Evolutionary conservation across 306 rosid genomes (phyloP).

Genomic region (Astragalus glycyphyllos): DNA sequence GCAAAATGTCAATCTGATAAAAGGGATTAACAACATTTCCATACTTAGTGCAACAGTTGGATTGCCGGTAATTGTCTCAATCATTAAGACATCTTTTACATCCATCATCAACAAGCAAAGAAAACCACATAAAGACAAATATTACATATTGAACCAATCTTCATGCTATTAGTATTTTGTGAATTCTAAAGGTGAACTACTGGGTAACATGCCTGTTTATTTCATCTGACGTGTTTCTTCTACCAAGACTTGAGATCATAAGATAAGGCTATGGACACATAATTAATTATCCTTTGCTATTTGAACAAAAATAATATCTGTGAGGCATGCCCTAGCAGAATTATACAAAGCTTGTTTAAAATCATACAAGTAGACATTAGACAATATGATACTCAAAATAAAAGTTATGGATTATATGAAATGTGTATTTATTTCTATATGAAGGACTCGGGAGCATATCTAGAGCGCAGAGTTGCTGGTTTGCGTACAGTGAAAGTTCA

Average conservation of each 20-base stretch:
- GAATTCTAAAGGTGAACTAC: slow-evolving; percentile 21
- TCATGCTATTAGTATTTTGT: background rate
- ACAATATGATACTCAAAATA: slow-evolving; percentile 15
- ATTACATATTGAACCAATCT: slow-evolving; percentile 10
- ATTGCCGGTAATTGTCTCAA: slow-evolving; percentile 66
- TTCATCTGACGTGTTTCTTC: slow-evolving; percentile 20
- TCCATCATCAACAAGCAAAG: slow-evolving; percentile 36
- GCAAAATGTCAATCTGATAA: slow-evolving; percentile 49
- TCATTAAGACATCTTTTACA: slow-evolving; percentile 24
- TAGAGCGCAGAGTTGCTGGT: slow-evolving; percentile 72
- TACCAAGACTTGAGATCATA: background rate
- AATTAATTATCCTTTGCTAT: slow-evolving; percentile 9
- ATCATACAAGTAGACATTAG: slow-evolving; percentile 22
- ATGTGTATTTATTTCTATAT: slow-evolving; percentile 38
- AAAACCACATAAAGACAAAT: slow-evolving; percentile 5
- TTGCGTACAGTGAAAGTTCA: slow-evolving; percentile 54
- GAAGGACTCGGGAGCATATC: slow-evolving; percentile 78
- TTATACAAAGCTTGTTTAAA: background rate
- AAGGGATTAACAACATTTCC: slow-evolving; percentile 71
- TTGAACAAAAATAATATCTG: slow-evolving; percentile 3
- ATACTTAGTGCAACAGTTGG: slow-evolving; percentile 87
- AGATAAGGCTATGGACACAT: background rate
- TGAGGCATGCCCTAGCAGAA: background rate
- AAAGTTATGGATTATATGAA: slow-evolving; percentile 26
- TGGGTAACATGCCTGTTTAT: slow-evolving; percentile 1